phyloP scores from a whole-genome alignment of 225 moss, liverwort and hornwort genomes.

The Pleurozium schreberi region DNA sequence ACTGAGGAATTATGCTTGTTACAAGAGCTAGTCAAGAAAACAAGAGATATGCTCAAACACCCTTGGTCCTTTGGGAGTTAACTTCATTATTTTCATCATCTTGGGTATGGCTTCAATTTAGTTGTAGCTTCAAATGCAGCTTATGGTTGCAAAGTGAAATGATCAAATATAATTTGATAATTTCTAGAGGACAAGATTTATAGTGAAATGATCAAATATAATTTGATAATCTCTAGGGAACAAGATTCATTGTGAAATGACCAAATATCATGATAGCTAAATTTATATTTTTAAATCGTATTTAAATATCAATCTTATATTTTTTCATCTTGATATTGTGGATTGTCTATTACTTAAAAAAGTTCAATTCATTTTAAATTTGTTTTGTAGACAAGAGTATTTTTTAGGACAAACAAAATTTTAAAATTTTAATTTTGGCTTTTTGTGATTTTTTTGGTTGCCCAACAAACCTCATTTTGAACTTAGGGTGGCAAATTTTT shows the following conservation, averaged over 20 bases:
- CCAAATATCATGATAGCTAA: fast-evolving
- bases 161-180: no score
- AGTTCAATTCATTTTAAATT: no score
- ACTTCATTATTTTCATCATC: no score
- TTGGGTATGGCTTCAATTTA: not conserved
- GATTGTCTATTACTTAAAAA: not conserved
- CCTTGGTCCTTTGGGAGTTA: no score
- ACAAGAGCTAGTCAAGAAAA: no score
- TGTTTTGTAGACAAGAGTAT: fast-evolving
- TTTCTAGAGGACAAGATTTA: fast-evolving
- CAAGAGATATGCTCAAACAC: no score
- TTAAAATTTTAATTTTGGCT: not conserved
- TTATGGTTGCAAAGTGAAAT: no score
- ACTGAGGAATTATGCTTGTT: no score
- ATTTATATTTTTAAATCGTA: not conserved
- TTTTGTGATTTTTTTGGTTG: not conserved
- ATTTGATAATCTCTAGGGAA: fast-evolving
- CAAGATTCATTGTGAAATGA: not conserved
- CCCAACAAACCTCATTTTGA: fast-evolving
- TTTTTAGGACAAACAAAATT: not conserved
- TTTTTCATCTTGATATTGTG: not conserved
- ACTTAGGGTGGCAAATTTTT: not conserved
- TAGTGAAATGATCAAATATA: not conserved
- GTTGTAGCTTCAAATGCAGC: not conserved
- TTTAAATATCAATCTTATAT: no score